Conservation (phyloP, 148 eudicot genomes). For the Vaccinium myrtillus region DNA sequence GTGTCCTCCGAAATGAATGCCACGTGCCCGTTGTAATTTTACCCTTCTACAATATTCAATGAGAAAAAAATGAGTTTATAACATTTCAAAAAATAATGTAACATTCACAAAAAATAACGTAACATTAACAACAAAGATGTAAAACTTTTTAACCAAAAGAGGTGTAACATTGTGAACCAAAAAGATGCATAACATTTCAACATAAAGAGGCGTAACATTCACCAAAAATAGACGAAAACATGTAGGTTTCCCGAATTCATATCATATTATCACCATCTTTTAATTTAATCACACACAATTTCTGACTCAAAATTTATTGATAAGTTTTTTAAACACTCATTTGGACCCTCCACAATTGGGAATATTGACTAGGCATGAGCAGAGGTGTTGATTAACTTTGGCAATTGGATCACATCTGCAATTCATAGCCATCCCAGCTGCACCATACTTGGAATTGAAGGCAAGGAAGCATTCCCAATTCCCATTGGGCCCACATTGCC, state of each 20-base stretch:
- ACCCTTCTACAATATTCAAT: no score
- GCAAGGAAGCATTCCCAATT: neutral
- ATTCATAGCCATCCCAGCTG: neutral
- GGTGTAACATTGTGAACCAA: no score
- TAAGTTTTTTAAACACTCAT: neutral
- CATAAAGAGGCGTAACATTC: no score
- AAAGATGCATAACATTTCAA: no score
- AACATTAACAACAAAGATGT: no score
- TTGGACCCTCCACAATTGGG: neutral
- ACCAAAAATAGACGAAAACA: no score
- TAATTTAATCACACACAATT: neutral
- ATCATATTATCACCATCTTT: neutral
- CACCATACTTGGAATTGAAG: constrained; percentile 1
- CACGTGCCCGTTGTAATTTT: no score
- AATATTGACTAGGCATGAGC: neutral
- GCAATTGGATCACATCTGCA: neutral
- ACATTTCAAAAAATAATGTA: no score
- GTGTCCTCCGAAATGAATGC: no score
- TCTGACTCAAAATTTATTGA: neutral
- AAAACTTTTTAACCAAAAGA: no score
- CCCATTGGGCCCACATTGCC: neutral
- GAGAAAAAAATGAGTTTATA: no score
- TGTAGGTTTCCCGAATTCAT: neutral
- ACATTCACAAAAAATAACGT: no score
- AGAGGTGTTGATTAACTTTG: neutral